Evolutionary conservation across 495 filamentous ascomycete genomes (phyloP), one percentile per base, ranked within the genome.

Genomic region (Xylaria longipes): DNA sequence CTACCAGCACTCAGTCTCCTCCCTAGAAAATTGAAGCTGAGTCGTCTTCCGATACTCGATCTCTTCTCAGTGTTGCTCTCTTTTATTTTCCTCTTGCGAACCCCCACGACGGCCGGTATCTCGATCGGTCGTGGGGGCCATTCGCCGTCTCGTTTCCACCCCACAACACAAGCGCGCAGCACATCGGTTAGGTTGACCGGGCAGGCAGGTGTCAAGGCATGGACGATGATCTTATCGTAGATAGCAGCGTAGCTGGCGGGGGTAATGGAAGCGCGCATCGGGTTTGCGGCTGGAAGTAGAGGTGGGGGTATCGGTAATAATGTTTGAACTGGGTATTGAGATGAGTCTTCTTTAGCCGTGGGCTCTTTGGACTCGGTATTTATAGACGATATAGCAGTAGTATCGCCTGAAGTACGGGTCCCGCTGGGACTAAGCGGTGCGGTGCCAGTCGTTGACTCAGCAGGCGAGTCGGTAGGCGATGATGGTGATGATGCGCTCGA

Each of bases 101-200:
- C 80, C 5, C 80, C 76, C 20, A 83, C 60, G 14, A 82, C 79
- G 1, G 84, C 74, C 29, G 82, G 80, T 0, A 81, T 74, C 35
- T 80, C 80, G 4, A 76, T 77, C 0, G 80, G 61, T 74, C 91
- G 91, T 25, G 95, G 93, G 2, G 96, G 96, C 96, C 96, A 99
- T 77, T 97, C 92, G 25, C 94, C 96, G 76, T 97, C 94, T 54
- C 91, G 87, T 80, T 97, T 95, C 96, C 96, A 98, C 41, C 96
- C 96, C 50, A 91, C 87, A 3, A 98, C 94, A 75, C 95, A 91
- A 37, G 92, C 88, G n/a, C 89, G 86, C 29, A 91, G 89, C 77
- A 98, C 87, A 75, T 97, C 92, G 43, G 85, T 80, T 7, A 99
- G 88, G 75, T 97, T 97, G 70, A 99, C 91, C 20, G 96, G 96